Base-by-base conservation (phyloP, 2,329 filamentous ascomycete species). In the Pseudocercospora eumusae region DNA sequence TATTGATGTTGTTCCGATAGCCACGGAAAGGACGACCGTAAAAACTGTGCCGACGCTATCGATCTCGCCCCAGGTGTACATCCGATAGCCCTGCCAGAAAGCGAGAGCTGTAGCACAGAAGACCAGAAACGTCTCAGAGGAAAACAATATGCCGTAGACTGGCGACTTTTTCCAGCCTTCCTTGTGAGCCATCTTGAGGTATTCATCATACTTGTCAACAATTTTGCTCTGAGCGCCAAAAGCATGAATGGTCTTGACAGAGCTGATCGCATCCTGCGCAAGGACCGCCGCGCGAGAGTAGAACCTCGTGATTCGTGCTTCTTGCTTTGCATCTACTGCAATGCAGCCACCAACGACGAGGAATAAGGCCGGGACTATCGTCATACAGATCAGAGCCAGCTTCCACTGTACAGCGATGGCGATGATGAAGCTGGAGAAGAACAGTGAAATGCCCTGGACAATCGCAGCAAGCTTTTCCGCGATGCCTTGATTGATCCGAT, bases 231-330 rank as follows among this genome's bases (percentile, higher is more conserved):
- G 76, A 3, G 80, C 75, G 62, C 81, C 80, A 65, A 84, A 84
- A 0, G 80, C 80, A 53, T 78, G 76, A 8, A 84, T 79, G 0
- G 80, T 84, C 2, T 78, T 75, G 62, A 84, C 79, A 0, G 79
- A 81, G 7, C 76, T 76, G 42, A 84, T 75, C 0, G 81, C 79
- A 61, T 84, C 82, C 69, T 84, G 80, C 1, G 82, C 81, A 3
- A 84, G 70, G 6, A 75, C 73, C 1, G 76, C 78, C 4, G 79
- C 81, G 60, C 76, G 73, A 7, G 78, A 78, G 61, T 78, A 79
- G n/a, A 81, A 59, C 15, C 60, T 64, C 33, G 59, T 64, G n/a
- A 78, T 69, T 50, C 70, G 57, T 5, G 70, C 64, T 63, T 80
- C 78, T 20, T 74, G 68, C 27, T 75, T 75, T 1, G 68, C 70